Percentiles rank a stretch among this genome's conserved stretches.
Evolutionary conservation across 1,139 yeast genomes (phyloP).

Genomic region (Diutina neorugosa): DNA sequence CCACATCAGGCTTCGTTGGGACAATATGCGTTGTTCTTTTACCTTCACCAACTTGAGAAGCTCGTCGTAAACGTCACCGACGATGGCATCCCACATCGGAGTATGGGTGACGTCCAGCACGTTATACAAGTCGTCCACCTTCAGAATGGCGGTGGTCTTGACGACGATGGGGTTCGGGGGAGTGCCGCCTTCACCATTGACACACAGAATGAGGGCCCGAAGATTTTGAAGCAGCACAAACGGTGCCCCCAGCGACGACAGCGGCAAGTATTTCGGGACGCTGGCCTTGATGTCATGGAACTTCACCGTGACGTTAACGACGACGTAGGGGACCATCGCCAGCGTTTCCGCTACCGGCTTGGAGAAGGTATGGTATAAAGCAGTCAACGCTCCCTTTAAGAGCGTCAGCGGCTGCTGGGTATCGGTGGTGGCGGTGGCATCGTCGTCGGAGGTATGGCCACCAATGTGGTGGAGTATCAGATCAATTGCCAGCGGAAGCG

Average conservation of each 20-base stretch:
- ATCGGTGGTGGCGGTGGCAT: background rate
- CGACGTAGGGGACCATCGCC: constrained; percentile 35
- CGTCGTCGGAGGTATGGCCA: background rate
- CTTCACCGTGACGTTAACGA: constrained; percentile 52
- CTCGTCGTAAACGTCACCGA: constrained; percentile 49
- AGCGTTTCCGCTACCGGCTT: constrained; percentile 8
- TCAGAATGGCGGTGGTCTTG: constrained; percentile 50
- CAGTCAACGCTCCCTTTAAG: constrained; percentile 31
- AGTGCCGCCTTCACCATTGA: constrained; percentile 28
- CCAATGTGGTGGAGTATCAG: background rate
- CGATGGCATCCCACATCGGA: constrained; percentile 39
- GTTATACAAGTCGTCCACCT: constrained; percentile 38
- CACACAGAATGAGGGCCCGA: constrained; percentile 46
- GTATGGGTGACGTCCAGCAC: constrained; percentile 36
- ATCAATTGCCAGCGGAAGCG: background rate
- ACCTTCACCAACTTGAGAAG: constrained; percentile 39
- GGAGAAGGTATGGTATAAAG: constrained; percentile 30
- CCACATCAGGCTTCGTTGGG: constrained; percentile 40
- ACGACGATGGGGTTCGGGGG: constrained; percentile 25
- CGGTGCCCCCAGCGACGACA: constrained; percentile 37
- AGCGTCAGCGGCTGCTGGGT: constrained; percentile 14
- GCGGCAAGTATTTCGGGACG: constrained; percentile 41
- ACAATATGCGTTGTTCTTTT: constrained; percentile 33
- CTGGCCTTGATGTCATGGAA: constrained; percentile 51
- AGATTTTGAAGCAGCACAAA: constrained; percentile 48